Conservation (phyloP, 108 stramenopile species). For the Halocafeteria seosinensis region DNA sequence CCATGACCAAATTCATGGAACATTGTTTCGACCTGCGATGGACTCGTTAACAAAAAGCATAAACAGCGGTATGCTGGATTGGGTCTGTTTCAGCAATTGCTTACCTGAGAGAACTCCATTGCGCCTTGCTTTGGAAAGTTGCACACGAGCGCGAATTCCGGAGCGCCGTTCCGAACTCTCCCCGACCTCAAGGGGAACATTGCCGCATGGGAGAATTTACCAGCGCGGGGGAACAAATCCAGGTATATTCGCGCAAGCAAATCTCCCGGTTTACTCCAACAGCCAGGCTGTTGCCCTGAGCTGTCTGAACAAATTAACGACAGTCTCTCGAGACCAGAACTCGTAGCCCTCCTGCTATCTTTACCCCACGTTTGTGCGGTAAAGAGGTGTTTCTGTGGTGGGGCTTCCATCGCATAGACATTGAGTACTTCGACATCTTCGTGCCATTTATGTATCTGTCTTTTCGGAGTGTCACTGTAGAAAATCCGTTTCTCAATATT, state of each 20-base stretch:
- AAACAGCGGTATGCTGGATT: too few species aligned
- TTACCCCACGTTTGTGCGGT: too few species aligned
- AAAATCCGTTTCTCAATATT: background rate
- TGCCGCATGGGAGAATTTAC: conserved; percentile 32
- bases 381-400: background rate
- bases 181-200: conserved; percentile 21
- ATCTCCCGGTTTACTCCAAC: background rate
- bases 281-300: background rate
- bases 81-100: too few species aligned
- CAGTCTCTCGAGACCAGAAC: background rate
- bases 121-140: background rate
- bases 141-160: conserved; percentile 61
- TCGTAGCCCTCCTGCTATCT: background rate
- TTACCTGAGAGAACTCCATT: conserved; percentile 6
- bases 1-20: conserved; percentile 28
- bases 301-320: background rate
- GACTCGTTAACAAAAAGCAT: too few species aligned
- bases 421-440: background rate
- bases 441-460: background rate
- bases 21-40: conserved; percentile 30
- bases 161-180: conserved; percentile 42
- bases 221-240: background rate
- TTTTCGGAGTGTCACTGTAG: background rate
- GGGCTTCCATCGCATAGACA: background rate
- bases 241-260: conserved; percentile 24